Percentiles rank a stretch among this genome's conserved stretches.
Conservation (phyloP, 495 filamentous ascomycete genomes). For the Lasiosphaeria hispida region DNA sequence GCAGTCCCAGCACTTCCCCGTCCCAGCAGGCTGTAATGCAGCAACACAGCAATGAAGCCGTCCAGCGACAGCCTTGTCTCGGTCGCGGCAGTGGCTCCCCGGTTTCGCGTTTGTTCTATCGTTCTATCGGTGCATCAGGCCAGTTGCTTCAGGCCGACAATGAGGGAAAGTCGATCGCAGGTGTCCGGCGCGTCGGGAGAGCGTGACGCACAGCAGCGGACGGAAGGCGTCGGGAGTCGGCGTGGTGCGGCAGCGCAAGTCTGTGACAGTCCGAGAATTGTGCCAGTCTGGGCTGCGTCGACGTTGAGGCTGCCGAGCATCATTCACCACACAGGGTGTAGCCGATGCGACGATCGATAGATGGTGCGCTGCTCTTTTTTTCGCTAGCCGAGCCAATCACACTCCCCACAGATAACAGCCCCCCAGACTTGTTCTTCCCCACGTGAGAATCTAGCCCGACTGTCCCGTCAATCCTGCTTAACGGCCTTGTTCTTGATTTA, state of each 20-base stretch:
- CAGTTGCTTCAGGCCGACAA: too few species aligned
- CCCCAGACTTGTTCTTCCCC: not conserved
- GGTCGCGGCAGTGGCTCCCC: too few species aligned
- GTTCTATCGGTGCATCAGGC: too few species aligned
- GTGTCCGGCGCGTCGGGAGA: too few species aligned
- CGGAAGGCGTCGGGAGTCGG: too few species aligned
- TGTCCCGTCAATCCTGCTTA: not conserved
- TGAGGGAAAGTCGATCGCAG: too few species aligned
- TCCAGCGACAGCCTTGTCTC: not conserved
- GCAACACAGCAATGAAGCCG: not conserved
- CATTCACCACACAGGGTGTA: not conserved
- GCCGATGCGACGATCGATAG: slow-evolving; percentile 12
- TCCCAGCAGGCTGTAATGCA: not conserved
- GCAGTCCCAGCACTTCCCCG: not conserved
- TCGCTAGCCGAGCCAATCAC: slow-evolving; percentile 4
- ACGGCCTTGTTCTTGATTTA: too few species aligned
- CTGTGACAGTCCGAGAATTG: not conserved
- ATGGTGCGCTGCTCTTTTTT: not conserved
- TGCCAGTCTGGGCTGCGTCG: not conserved
- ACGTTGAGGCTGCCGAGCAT: not conserved
- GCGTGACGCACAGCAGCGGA: too few species aligned
- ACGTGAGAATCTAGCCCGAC: not conserved
- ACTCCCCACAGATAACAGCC: not conserved
- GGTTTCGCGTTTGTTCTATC: too few species aligned
- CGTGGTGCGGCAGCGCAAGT: not conserved